A percentile compares a stretch with the other conserved stretches of the same genome.
Evolutionary conservation across 192 early-diverging fungal genomes (phyloP).

Genomic region (Backusella luteola): DNA sequence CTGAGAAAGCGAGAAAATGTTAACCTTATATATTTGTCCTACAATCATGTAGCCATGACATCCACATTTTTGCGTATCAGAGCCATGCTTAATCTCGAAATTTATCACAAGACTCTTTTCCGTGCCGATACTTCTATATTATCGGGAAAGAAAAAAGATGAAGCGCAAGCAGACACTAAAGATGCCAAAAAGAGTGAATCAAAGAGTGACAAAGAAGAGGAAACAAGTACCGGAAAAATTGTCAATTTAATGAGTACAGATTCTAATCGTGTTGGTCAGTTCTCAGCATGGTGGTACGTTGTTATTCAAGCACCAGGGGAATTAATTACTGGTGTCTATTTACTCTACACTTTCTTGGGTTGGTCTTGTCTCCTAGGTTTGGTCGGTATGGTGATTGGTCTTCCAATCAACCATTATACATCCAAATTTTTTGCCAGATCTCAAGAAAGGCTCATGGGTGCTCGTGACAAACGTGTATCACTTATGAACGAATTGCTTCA

Average conservation of each 20-base stretch:
- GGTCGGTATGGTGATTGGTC: conserved; percentile 43
- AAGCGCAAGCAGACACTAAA: conserved; percentile 19
- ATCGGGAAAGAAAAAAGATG: conserved; percentile 6
- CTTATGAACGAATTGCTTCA: conserved; percentile 60
- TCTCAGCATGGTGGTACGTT: conserved; percentile 47
- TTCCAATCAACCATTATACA: conserved; percentile 41
- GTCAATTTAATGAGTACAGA: conserved; percentile 77
- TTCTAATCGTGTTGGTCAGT: conserved; percentile 55
- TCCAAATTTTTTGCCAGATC: conserved; percentile 32
- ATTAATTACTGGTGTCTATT: conserved; percentile 58
- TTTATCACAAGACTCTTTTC: conserved; percentile 59
- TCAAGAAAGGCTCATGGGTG: conserved; percentile 58
- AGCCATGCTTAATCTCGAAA: conserved; percentile 43
- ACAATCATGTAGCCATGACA: conserved; percentile 1
- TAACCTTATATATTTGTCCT: conserved; percentile 22
- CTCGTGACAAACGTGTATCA: conserved; percentile 75
- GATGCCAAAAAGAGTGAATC: conserved; percentile 29
- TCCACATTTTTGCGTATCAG: conserved; percentile 28
- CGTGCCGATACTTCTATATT: conserved; percentile 45
- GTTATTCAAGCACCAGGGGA: conserved; percentile 57
- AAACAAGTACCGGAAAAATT: conserved; percentile 55
- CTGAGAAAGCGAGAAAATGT: conserved; percentile 43
- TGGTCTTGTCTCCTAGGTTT: conserved; percentile 77
- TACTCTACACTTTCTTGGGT: conserved; percentile 79
- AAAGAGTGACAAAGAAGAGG: conserved; percentile 29